Conservation (phyloP, 2,329 filamentous ascomycete genomes). For the Colletotrichum sansevieriae region DNA sequence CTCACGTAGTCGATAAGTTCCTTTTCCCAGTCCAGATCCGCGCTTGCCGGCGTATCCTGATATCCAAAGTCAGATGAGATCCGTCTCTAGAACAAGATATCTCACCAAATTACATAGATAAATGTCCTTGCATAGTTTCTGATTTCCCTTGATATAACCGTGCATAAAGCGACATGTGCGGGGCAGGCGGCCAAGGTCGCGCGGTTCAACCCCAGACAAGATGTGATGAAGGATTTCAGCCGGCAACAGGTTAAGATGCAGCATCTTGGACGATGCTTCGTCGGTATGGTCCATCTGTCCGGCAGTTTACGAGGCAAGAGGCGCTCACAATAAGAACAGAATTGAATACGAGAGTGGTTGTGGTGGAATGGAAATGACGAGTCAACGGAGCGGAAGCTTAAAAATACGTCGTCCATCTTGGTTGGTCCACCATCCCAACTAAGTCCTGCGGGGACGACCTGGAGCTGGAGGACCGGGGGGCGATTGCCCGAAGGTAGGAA, state of each 20-base stretch:
- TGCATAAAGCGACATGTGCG: conserved; percentile 66
- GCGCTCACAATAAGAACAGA: background rate
- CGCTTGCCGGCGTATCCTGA: conserved; percentile 51
- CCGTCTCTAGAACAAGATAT: background rate
- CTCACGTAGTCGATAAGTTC: conserved; percentile 59
- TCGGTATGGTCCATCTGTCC: conserved; percentile 16
- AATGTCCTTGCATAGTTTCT: conserved; percentile 70
- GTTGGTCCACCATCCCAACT: conserved; percentile 10
- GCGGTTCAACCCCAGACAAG: conserved; percentile 66
- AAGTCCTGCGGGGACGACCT: conserved; percentile 11
- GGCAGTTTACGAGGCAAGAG: background rate
- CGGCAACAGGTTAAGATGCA: conserved; percentile 57
- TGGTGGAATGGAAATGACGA: conserved; percentile 5
- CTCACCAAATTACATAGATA: conserved; percentile 71
- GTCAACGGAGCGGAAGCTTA: conserved; percentile 29
- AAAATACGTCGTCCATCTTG: conserved; percentile 32
- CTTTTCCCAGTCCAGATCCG: conserved; percentile 57
- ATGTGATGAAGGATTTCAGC: conserved; percentile 75
- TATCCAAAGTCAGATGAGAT: conserved; percentile 10
- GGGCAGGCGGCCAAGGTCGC: conserved; percentile 67
- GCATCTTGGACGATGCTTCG: conserved; percentile 13
- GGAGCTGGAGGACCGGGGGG: background rate
- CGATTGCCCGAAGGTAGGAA: conserved; percentile 8
- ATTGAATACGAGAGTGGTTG: background rate
- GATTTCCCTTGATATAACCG: conserved; percentile 68